Base-by-base conservation (phyloP, 805 yeast species). In the Phaffomyces antillensis region DNA sequence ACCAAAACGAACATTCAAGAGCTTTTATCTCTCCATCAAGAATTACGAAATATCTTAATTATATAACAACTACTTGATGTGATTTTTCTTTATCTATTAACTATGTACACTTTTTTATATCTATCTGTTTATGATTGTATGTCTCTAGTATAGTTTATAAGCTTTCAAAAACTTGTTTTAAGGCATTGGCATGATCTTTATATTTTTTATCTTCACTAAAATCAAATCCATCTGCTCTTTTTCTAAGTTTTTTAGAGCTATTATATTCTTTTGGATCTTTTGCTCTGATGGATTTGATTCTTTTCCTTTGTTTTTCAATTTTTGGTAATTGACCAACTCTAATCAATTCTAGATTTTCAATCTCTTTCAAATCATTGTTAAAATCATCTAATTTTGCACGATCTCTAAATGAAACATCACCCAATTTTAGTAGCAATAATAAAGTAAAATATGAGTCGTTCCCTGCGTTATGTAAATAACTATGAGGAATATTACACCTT, bases 401-500 rank as follows among this genome's bases (percentile, higher is more conserved):
- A 23, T 32, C 43, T 47, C 78, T 54, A 6, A 61, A 54, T 5
- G 53, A 50, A 1, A 77, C 79, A 56, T 81, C 86, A 41, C 78
- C 66, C 46, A 77, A 54, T 32, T 70, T 68, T 54, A 80, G 49
- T 10, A 75, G 70, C n/a, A 75, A 65, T 28, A 74, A 45, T 39
- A 82, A 59, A 0, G 89, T 83, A 50, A 71, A 80, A 53, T 79
- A 77, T 7, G 86, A 77, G 59, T 83, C 90, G 54, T 83, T 83
- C 3, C 81, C 86, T 2, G 85, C 89, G 56, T 83, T 83, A 58
- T 83, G 89, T 39, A 83, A 62, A 50, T 67, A 71, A 1, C 79
- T 72, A 54, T 77, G 79, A 1, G 86, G 84, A 7, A 83, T 68
- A 25, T 66, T 64, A 41, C 77, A 61, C 40, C 68, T 56, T 36